Evolutionary conservation across 306 rosid genomes (phyloP).

Genomic region (Cyclanthera cordifolia): DNA sequence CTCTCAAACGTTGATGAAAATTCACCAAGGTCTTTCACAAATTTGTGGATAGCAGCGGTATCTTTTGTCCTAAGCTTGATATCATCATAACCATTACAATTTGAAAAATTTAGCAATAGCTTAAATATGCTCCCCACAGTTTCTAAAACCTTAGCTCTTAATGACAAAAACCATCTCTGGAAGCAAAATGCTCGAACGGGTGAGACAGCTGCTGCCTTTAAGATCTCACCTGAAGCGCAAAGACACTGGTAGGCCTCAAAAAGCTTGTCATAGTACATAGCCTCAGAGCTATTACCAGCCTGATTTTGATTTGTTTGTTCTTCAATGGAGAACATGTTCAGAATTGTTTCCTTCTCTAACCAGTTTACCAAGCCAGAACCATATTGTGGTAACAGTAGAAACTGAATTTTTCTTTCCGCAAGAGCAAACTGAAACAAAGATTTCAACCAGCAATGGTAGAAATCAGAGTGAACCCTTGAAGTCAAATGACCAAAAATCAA

Average conservation of each 20-base stretch:
- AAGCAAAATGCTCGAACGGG: conserved; percentile 33
- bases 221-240: conserved; percentile 35
- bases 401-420: conserved; percentile 32
- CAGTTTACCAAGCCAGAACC: conserved; percentile 23
- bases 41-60: conserved; percentile 11
- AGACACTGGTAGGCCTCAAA: conserved; percentile 28
- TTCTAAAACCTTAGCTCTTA: conserved; percentile 36
- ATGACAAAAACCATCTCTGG: conserved; percentile 52
- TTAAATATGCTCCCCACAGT: conserved; percentile 24
- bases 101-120: conserved; percentile 17
- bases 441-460: conserved; percentile 36
- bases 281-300: conserved; percentile 10
- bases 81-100: too few relatives aligned
- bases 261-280: conserved; percentile 22
- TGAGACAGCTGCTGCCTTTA: conserved; percentile 26
- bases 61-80: background rate
- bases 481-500: conserved; percentile 30
- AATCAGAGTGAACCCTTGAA: conserved; percentile 25
- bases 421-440: conserved; percentile 33
- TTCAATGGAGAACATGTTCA: background rate
- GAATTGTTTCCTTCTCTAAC: conserved; percentile 20
- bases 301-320: conserved; percentile 19
- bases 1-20: conserved; percentile 28
- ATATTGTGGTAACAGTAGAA: conserved; percentile 23
- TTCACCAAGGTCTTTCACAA: conserved; percentile 22